These are phyloP conservation scores for Leonotis leonurus DNA, from an alignment of 257 asterid genomes.

Conservation along the genomic window DNA sequence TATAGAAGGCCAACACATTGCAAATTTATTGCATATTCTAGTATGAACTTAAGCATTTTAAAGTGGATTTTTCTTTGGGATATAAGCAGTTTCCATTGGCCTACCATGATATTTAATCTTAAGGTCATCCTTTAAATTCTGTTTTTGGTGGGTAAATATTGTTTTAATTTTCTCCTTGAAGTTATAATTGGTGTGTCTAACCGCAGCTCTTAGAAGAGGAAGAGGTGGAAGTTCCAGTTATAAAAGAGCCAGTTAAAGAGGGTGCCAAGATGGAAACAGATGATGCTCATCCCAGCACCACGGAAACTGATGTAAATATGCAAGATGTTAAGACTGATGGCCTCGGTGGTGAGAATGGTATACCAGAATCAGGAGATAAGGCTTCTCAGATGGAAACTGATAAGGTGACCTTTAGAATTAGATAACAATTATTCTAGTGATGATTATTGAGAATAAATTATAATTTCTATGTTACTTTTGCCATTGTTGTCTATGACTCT, in stretches of 20 bases:
- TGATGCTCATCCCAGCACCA: constrained; percentile 37
- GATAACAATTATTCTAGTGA: neutral
- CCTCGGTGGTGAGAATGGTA: constrained; percentile 57
- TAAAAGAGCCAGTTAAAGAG: constrained; percentile 46
- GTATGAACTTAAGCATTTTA: neutral
- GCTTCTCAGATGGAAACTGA: constrained; percentile 58
- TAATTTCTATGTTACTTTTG: neutral
- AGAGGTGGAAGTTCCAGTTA: constrained; percentile 59
- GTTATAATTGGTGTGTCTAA: too few relatives aligned
- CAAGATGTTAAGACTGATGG: constrained; percentile 51
- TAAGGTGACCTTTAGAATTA: constrained; percentile 45
- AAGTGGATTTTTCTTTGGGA: neutral
- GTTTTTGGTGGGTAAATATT: too few relatives aligned
- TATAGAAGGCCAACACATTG: too few relatives aligned
- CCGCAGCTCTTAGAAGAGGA: constrained; percentile 93
- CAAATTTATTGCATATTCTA: too few relatives aligned
- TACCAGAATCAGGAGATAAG: constrained; percentile 49
- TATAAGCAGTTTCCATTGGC: neutral
- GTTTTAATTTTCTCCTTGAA: too few relatives aligned
- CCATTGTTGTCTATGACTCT: too few relatives aligned
- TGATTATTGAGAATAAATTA: too few relatives aligned
- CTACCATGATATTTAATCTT: neutral
- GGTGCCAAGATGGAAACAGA: constrained; percentile 66
- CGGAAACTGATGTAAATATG: constrained; percentile 54
- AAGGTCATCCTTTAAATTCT: neutral